Percentiles rank a stretch among this genome's conserved stretches.
Conservation (phyloP, 306 rosid genomes). For the Cicer bijugum region DNA sequence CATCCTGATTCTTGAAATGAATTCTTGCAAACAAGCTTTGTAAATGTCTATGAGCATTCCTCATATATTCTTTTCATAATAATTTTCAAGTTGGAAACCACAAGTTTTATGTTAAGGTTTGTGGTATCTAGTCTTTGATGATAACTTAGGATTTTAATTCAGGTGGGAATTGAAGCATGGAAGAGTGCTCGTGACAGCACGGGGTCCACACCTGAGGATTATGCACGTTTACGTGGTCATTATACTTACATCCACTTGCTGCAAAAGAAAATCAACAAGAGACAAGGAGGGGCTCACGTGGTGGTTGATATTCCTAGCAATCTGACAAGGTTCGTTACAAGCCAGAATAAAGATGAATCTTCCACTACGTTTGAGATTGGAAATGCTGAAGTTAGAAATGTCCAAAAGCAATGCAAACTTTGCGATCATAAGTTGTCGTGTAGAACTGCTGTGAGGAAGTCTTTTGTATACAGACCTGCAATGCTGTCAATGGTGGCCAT, state of each 20-base stretch:
- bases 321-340: conserved; percentile 46
- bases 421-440: conserved; percentile 61
- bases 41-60: neutral
- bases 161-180: conserved; percentile 97
- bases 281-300: conserved; percentile 63
- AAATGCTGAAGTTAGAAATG: conserved; percentile 43
- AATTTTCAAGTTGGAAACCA: conserved; percentile 19
- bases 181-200: conserved; percentile 71
- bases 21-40: neutral
- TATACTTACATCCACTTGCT: conserved; percentile 74
- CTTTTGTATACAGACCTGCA: conserved; percentile 76
- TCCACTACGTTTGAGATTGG: conserved; percentile 62
- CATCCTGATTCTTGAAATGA: neutral
- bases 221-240: conserved; percentile 74
- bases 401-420: conserved; percentile 55
- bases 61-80: neutral
- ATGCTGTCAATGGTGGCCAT: conserved; percentile 86
- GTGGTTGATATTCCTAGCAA: conserved; percentile 75
- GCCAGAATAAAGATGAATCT: conserved; percentile 52
- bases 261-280: conserved; percentile 75
- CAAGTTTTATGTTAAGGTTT: neutral
- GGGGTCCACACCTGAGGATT: conserved; percentile 85
- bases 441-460: conserved; percentile 54
- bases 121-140: conserved; percentile 30
- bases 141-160: conserved; percentile 32